These are phyloP conservation scores for Phanerochaete sordida DNA, from an alignment of 768 basidiomycete genomes.

Conservation along the genomic window DNA sequence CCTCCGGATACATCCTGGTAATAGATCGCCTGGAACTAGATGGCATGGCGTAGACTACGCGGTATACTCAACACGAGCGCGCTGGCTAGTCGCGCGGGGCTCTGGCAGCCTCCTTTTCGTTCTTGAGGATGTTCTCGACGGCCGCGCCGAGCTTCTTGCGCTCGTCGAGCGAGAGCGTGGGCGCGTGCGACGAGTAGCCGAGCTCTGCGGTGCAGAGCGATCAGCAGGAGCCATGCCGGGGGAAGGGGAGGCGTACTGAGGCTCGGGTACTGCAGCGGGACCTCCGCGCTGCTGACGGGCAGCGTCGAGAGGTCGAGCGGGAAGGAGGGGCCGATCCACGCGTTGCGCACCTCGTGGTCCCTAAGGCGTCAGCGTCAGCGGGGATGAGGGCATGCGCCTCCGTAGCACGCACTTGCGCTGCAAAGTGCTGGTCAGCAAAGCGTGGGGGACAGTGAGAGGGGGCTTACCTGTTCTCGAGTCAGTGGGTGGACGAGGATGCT, in stretches of 20 bases:
- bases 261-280: slow-evolving; percentile 69
- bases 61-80: background rate
- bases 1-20: background rate
- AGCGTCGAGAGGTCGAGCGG: slow-evolving; percentile 61
- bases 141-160: slow-evolving; percentile 57
- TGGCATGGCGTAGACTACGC: too few species aligned
- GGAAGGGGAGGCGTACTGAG: slow-evolving; percentile 16
- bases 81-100: slow-evolving; percentile 39
- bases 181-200: slow-evolving; percentile 59
- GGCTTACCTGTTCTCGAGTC: slow-evolving; percentile 62
- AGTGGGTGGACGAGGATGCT: slow-evolving; percentile 76
- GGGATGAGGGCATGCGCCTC: too few species aligned
- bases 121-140: slow-evolving; percentile 53
- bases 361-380: slow-evolving; percentile 27
- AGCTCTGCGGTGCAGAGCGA: slow-evolving; percentile 41
- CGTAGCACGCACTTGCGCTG: slow-evolving; percentile 54
- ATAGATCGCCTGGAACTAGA: background rate
- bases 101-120: slow-evolving; percentile 66
- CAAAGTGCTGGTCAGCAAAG: background rate
- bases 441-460: background rate
- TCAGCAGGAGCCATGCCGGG: background rate
- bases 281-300: slow-evolving; percentile 43
- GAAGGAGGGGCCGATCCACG: slow-evolving; percentile 73
- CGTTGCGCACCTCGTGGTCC: slow-evolving; percentile 65
- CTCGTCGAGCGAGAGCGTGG: slow-evolving; percentile 54